phyloP scores from a whole-genome alignment of 768 basidiomycete genomes.

The Tephrocybe sp. region DNA sequence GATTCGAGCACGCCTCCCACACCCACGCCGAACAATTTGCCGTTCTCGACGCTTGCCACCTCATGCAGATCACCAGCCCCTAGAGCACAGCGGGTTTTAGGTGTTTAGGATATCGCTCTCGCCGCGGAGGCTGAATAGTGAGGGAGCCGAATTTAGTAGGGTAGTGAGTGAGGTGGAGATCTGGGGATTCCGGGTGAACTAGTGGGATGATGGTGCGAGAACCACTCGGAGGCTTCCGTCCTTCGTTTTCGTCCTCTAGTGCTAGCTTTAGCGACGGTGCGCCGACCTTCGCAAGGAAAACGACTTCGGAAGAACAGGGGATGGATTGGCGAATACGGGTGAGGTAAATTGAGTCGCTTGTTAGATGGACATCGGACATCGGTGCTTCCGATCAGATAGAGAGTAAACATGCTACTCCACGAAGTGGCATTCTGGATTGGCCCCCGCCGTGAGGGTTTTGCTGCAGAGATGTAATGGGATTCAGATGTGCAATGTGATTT shows the following conservation, averaged over 20 bases:
- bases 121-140: not conserved
- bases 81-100: slow-evolving; percentile 3
- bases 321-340: slow-evolving; percentile 34
- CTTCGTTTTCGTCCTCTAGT: slow-evolving; percentile 3
- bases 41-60: not conserved
- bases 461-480: slow-evolving; percentile 65
- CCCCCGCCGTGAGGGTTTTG: slow-evolving; percentile 47
- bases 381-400: slow-evolving; percentile 18
- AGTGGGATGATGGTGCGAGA: not conserved
- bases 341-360: too few species aligned
- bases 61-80: not conserved
- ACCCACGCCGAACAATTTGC: too few species aligned
- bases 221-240: not conserved
- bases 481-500: slow-evolving; percentile 57
- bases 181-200: not conserved
- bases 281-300: slow-evolving; percentile 26
- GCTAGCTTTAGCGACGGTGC: slow-evolving; percentile 20
- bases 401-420: slow-evolving; percentile 39
- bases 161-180: not conserved
- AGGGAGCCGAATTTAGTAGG: not conserved
- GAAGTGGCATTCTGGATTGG: slow-evolving; percentile 50
- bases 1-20: not conserved
- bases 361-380: too few species aligned
- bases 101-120: slow-evolving; percentile 1
- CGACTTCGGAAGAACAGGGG: slow-evolving; percentile 38